Base-by-base conservation (phyloP, 805 yeast genomes). In the Spathaspora girioi region DNA sequence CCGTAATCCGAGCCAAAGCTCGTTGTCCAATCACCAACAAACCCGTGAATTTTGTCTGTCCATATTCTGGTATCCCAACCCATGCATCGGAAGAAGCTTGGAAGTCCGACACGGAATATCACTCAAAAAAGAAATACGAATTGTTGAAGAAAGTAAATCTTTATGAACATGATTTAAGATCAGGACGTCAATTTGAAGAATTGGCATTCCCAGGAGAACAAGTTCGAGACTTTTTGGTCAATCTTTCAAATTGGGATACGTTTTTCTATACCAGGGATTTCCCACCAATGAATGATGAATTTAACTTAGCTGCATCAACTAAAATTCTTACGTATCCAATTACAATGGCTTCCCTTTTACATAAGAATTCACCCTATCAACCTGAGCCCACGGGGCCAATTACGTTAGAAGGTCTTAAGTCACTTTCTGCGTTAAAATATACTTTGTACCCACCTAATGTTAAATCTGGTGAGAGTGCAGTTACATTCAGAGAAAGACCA, bases 261-360 rank as follows among this genome's bases (percentile, higher is more conserved):
- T 93, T 83, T 62, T 86, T 94, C 65, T 94, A 93, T 69, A 93
- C 98, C 0, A 80, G 99, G 66, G 87, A 87, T 60, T 94, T 89
- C 67, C 86, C 84, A 61, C 93, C 97, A 5, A 93, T 94, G 98
- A 97, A 94, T 69, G 88, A 97, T 4, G 97, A 92, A 68, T 93
- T 89, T 73, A 96, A 93, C 68, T 75, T 93, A 64, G 98, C 98
- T 1, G 96, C 96, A 3, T 92, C 91, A 32, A 90, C 98, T 17
- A 94, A 94, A 67, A 88, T 93, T 81, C 79, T 94, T 64, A 88
- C 96, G 49, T 94, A 90, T 68, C 99, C 99, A 43, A 71, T 89
- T 53, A 91, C 99, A 3, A 86, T 94, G 44, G 96, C 89, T 7
- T 81, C 96, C 1, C 69, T 90, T 7, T 68, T 94, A 59, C 94